These are phyloP conservation scores for Aspergillus saccharolyticus DNA, from an alignment of 495 filamentous ascomycete genomes.

Conservation along the genomic window DNA sequence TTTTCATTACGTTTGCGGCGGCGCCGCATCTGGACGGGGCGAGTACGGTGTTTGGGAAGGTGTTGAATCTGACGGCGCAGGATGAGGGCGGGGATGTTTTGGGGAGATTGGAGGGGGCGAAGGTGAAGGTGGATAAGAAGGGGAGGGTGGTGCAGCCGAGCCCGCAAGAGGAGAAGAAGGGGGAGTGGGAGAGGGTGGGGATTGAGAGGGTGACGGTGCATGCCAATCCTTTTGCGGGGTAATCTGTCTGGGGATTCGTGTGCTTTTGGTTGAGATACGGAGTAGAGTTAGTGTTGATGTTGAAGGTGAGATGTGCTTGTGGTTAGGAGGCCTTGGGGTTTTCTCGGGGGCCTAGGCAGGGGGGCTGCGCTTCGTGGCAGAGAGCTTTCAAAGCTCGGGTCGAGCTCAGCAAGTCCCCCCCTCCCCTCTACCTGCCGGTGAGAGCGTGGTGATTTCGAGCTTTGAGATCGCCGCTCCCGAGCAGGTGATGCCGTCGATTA, in stretches of 20 bases:
- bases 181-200: slow-evolving; percentile 47
- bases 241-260: slow-evolving; percentile 19
- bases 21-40: slow-evolving; percentile 90
- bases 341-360: too few species aligned
- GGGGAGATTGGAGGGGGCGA: slow-evolving; percentile 65
- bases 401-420: too few species aligned
- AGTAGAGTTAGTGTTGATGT: too few species aligned
- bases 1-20: slow-evolving; percentile 82
- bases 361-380: too few species aligned
- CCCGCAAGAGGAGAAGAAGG: slow-evolving; percentile 42
- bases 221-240: slow-evolving; percentile 85
- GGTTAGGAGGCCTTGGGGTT: too few species aligned
- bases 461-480: too few species aligned
- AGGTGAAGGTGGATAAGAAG: slow-evolving; percentile 87
- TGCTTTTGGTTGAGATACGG: too few species aligned
- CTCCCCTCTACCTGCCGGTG: too few species aligned
- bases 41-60: slow-evolving; percentile 89
- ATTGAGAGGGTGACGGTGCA: slow-evolving; percentile 82
- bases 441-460: too few species aligned
- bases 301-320: too few species aligned
- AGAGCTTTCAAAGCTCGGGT: too few species aligned
- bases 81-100: slow-evolving; percentile 45
- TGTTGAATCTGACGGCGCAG: slow-evolving; percentile 47
- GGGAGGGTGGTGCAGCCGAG: slow-evolving; percentile 54
- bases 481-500: too few species aligned